Conservation (phyloP, 495 filamentous ascomycete species). For the Neurospora sp. region DNA sequence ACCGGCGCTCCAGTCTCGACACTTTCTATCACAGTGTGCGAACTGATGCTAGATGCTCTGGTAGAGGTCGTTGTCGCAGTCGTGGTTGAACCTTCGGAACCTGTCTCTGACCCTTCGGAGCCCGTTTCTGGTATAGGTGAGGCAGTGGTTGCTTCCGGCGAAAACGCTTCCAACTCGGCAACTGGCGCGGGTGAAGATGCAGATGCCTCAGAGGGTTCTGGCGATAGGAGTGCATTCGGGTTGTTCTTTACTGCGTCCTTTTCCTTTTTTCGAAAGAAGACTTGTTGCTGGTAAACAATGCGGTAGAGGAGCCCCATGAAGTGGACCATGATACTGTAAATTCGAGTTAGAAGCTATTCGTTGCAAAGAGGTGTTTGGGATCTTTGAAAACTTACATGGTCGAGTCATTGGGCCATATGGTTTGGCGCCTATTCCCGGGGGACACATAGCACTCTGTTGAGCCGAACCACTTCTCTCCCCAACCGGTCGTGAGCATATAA, state of each 20-base stretch:
- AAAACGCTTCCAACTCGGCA: not conserved
- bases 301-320: not conserved
- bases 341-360: not conserved
- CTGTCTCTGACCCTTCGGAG: not conserved
- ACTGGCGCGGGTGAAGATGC: not conserved
- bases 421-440: not conserved
- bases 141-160: not conserved
- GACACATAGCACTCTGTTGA: not conserved
- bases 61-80: not conserved
- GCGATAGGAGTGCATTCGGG: not conserved
- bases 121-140: not conserved
- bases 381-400: not conserved
- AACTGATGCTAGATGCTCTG: not conserved
- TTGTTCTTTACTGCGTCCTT: not conserved
- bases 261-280: not conserved
- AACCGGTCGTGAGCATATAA: constrained; percentile 1
- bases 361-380: not conserved
- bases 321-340: not conserved
- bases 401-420: constrained; percentile 1
- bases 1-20: not conserved
- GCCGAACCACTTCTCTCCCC: constrained; percentile 3
- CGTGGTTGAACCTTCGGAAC: not conserved
- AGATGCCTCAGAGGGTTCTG: not conserved
- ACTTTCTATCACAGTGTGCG: not conserved
- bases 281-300: not conserved